These are phyloP conservation scores for Rubroshorea leprosula DNA, from an alignment of 345 rosid genomes.

Conservation along the genomic window DNA sequence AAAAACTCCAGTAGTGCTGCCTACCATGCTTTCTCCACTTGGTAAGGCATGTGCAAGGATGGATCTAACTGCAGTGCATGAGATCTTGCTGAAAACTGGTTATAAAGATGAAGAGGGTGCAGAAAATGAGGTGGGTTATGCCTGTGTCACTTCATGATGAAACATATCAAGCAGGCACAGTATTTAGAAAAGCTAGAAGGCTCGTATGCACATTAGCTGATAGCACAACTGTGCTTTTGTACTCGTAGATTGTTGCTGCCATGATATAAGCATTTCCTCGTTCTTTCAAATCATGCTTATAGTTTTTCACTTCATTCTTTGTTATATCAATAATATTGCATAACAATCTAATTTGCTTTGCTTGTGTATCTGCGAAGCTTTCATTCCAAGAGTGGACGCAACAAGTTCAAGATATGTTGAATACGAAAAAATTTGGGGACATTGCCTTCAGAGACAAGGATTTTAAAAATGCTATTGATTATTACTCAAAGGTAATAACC, in stretches of 20 bases:
- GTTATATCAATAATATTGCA: background rate
- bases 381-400: conserved; percentile 99
- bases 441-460: conserved; percentile 91
- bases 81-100: conserved; percentile 36
- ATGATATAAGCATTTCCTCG: no score
- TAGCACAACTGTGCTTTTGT: no score
- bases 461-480: conserved; percentile 82
- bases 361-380: conserved; percentile 39
- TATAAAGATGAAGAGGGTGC: conserved; percentile 47
- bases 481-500: conserved; percentile 68
- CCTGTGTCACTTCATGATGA: background rate
- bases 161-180: no score
- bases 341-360: conserved; percentile 12
- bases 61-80: conserved; percentile 62
- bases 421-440: conserved; percentile 89
- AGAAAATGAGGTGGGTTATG: conserved; percentile 49
- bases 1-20: conserved; percentile 42
- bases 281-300: no score
- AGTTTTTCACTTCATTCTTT: background rate
- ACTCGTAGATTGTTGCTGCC: no score
- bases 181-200: no score
- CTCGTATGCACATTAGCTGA: no score
- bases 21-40: conserved; percentile 58
- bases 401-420: conserved; percentile 94
- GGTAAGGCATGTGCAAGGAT: conserved; percentile 70